Evolutionary conservation across 768 basidiomycete species (phyloP), one percentile per base, ranked within the genome.

Genomic region (Boletus barrowsii): DNA sequence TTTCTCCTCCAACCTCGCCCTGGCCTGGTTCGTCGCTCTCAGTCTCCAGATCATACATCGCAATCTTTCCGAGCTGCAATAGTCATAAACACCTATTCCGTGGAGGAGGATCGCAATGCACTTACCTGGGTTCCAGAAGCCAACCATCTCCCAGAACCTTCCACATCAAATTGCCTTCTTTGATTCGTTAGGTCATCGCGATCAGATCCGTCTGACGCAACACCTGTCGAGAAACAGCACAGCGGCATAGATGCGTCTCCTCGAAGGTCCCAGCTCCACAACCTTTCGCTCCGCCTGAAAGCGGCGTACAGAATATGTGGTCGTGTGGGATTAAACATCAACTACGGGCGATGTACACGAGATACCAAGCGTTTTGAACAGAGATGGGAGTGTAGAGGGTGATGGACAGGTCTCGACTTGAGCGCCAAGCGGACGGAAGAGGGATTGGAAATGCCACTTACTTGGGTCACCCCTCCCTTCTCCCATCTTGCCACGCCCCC

Each of bases 241-340:
- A 81, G 48, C 40, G 83, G 78, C 17, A 59, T 20, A 47, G 72
- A 68, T 30, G 79, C 62, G 67, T 87, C 78, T 3, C 79, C 74
- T 0, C 93, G 81, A 6, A 93, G 67, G 66, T 97, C 95, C 87
- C 90, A 97, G 51, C 81, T 76, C 63, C 85, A 87, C 22, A 96
- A 76, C 4, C 64, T 63, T 7, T 75, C 75, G 6, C 68, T 64
- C 13, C 88, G 77, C 6, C 95, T 80, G 60, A 90, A 94, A 0
- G 90, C 79, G 0, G 88, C 87, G 57, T 90, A 96, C 26, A 98
- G 68, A 1, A 90, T 70, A 54, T 90, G 80, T 0, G 90, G 87
- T 41, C 74, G 72, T 18, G 73, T 71, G 0, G 90, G 90, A 62
- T 94, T 88, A 71, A 94, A 98, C 55, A 80, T 78, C 39, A 93